These are phyloP conservation scores for Aspergillus cejpii DNA, from an alignment of 2,329 filamentous ascomycete species.

Conservation along the genomic window DNA sequence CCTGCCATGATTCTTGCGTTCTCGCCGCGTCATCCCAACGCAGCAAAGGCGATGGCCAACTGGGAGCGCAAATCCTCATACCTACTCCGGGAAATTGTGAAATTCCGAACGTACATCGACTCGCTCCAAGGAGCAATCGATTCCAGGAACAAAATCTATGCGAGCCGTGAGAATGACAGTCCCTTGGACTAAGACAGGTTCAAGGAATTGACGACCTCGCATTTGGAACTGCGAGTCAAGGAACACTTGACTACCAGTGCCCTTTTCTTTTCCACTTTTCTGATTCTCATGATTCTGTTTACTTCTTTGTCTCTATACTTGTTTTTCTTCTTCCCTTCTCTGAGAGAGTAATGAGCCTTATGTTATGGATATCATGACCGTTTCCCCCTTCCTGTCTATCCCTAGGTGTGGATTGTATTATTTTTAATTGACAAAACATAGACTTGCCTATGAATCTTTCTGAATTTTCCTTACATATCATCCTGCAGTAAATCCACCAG, in stretches of 20 bases:
- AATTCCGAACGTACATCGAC: slow-evolving; percentile 93
- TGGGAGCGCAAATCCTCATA: slow-evolving; percentile 97
- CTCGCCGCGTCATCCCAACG: slow-evolving; percentile 74
- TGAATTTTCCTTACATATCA: no score
- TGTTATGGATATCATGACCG: slow-evolving; percentile 26
- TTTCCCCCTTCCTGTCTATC: not conserved
- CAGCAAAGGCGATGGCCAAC: slow-evolving; percentile 79
- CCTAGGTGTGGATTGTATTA: no score
- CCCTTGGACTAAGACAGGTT: no score
- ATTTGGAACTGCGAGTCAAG: no score
- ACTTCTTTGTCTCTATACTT: not conserved
- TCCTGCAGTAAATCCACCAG: no score
- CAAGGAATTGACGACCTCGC: no score
- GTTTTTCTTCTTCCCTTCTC: not conserved
- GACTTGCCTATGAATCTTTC: not conserved
- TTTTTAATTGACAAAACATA: not conserved
- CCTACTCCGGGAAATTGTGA: slow-evolving; percentile 86
- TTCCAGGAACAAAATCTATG: slow-evolving; percentile 64
- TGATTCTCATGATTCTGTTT: not conserved
- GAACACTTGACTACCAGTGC: no score
- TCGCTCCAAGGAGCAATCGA: slow-evolving; percentile 64
- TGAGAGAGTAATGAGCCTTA: slow-evolving; percentile 18
- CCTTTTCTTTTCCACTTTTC: no score
- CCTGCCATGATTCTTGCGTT: slow-evolving; percentile 84
- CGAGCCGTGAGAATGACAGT: slow-evolving; percentile 18